Conservation (phyloP, 345 rosid species). For the Eucalyptus marginata region DNA sequence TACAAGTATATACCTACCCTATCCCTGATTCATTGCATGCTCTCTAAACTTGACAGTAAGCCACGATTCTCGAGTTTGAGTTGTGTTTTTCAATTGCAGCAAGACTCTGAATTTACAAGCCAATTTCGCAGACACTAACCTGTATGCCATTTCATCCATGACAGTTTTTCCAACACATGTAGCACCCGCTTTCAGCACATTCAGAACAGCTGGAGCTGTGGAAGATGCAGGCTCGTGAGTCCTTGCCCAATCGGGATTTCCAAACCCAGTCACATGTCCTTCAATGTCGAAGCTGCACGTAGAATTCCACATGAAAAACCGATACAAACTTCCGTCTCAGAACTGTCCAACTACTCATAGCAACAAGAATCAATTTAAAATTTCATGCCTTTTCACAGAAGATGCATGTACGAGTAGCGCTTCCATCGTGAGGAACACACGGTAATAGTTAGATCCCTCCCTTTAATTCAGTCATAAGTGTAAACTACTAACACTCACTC, state of each 20-base stretch:
- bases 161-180: constrained; percentile 57
- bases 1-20: neutral
- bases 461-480: neutral
- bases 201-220: constrained; percentile 60
- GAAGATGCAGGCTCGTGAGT: constrained; percentile 63
- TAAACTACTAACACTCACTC: neutral
- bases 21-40: neutral
- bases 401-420: neutral
- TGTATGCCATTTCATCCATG: constrained; percentile 96
- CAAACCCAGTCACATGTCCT: constrained; percentile 79
- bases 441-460: neutral
- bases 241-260: constrained; percentile 90
- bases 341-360: neutral
- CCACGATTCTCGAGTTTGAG: neutral
- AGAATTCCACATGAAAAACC: neutral
- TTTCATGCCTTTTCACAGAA: neutral
- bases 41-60: neutral
- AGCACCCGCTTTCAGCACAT: constrained; percentile 61
- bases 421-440: neutral
- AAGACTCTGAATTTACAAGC: neutral
- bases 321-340: neutral
- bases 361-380: neutral
- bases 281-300: constrained; percentile 64
- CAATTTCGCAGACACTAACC: constrained; percentile 16
- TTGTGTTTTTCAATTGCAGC: neutral